These are phyloP conservation scores for Haplosporangium sp. DNA, from an alignment of 371 early-diverging fungal species.

Conservation along the genomic window DNA sequence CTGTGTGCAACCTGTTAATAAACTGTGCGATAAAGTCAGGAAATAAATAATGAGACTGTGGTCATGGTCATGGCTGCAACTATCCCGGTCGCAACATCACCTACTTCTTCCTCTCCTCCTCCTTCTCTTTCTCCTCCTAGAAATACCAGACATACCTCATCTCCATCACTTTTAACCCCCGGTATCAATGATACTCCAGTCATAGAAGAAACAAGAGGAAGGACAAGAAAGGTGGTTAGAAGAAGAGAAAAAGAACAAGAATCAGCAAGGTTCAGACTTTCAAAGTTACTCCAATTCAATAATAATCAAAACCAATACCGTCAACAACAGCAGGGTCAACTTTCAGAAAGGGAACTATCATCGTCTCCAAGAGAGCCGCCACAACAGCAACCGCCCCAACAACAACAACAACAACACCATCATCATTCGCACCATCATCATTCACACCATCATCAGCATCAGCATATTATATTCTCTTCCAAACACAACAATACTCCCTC, in stretches of 20 bases:
- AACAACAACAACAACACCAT: slow-evolving; percentile 1
- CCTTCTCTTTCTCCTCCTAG: slow-evolving; percentile 7
- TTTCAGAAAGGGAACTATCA: no score
- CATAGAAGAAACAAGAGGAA: slow-evolving; percentile 1
- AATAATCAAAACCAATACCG: slow-evolving; percentile 3
- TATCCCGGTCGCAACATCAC: slow-evolving; percentile 13
- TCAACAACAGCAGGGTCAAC: slow-evolving; percentile 10
- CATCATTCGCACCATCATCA: slow-evolving; percentile 10
- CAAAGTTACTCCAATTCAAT: slow-evolving; percentile 21
- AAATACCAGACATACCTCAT: slow-evolving; percentile 2
- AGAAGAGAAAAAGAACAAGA: not conserved
- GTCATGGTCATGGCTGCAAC: slow-evolving; percentile 42
- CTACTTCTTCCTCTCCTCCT: slow-evolving; percentile 15
- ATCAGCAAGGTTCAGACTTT: slow-evolving; percentile 24
- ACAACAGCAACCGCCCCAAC: slow-evolving; percentile 18
- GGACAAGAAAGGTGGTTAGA: not conserved
- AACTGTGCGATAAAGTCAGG: not conserved
- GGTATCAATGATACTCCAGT: not conserved
- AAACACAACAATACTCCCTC: slow-evolving; percentile 16
- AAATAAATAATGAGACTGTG: slow-evolving; percentile 28
- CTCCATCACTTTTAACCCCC: slow-evolving; percentile 6
- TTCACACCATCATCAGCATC: slow-evolving; percentile 6
- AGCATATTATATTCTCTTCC: slow-evolving; percentile 13
- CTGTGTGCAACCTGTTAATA: not conserved
- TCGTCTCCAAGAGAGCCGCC: not conserved